phyloP scores from a whole-genome alignment of 495 filamentous ascomycete genomes.

The Amorphotheca resinae region DNA sequence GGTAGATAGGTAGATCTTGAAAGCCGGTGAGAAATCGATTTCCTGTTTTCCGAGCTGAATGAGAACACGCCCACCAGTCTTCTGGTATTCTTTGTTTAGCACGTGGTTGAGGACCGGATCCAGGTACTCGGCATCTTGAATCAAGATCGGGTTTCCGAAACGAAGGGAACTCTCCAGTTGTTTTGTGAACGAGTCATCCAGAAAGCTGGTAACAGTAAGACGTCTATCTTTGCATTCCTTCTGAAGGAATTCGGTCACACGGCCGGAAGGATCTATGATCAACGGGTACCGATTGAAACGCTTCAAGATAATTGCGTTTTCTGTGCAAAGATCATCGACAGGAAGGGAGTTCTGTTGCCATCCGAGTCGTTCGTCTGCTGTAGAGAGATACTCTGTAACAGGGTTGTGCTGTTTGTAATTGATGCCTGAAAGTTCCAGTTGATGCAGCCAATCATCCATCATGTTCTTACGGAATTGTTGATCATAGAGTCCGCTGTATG shows the following conservation, averaged over 20 bases:
- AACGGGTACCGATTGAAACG: conserved; percentile 96
- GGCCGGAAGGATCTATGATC: conserved; percentile 94
- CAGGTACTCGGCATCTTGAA: conserved; percentile 94
- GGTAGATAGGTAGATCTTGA: conserved; percentile 91
- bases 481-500: conserved; percentile 96
- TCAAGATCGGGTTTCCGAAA: conserved; percentile 96
- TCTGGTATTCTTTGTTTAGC: conserved; percentile 98
- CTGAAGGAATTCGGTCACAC: conserved; percentile 87
- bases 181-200: conserved; percentile 96
- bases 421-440: conserved; percentile 81
- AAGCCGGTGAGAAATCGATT: conserved; percentile 96
- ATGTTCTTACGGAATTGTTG: conserved; percentile 95
- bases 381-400: conserved; percentile 91
- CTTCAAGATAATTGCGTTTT: conserved; percentile 95
- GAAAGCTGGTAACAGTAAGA: conserved; percentile 93
- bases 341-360: conserved; percentile 95
- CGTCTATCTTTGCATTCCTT: conserved; percentile 86
- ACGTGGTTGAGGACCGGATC: conserved; percentile 98
- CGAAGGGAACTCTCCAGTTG: conserved; percentile 91
- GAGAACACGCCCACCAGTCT: conserved; percentile 95
- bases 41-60: conserved; percentile 98
- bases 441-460: conserved; percentile 93
- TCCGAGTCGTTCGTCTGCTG: conserved; percentile 82
- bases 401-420: conserved; percentile 88
- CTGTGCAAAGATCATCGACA: conserved; percentile 97